Percentiles rank a stretch among this genome's conserved stretches.
phyloP scores from a whole-genome alignment of 805 yeast species.

The Nakazawaea pomicola region DNA sequence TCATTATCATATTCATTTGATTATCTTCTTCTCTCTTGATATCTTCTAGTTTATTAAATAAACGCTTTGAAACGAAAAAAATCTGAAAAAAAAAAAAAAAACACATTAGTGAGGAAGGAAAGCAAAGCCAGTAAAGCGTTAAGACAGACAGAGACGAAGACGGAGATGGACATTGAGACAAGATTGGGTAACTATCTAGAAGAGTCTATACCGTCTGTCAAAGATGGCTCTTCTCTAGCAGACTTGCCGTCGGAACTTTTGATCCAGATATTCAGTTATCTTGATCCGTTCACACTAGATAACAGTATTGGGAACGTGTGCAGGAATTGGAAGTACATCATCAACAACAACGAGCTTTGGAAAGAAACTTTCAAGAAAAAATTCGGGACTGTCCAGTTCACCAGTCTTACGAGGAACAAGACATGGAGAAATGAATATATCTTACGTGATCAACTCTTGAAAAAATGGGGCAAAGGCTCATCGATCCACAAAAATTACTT shows the following conservation, averaged over 20 bases:
- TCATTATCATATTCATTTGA: background rate
- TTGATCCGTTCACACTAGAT: constrained; percentile 40
- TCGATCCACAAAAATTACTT: constrained; percentile 20
- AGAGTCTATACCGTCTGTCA: background rate
- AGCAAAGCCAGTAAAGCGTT: background rate
- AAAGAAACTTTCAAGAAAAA: constrained; percentile 34
- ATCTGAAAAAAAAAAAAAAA: no score
- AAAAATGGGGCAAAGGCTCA: constrained; percentile 34
- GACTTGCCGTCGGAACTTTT: constrained; percentile 45
- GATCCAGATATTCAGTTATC: constrained; percentile 37
- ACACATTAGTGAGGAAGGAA: background rate
- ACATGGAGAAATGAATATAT: constrained; percentile 45
- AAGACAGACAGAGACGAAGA: background rate
- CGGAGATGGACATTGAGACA: no score
- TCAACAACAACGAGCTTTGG: constrained; percentile 45
- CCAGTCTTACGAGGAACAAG: constrained; percentile 38
- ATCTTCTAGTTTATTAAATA: no score
- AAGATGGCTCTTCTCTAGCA: constrained; percentile 7
- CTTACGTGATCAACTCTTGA: constrained; percentile 28
- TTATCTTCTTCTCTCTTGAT: no score
- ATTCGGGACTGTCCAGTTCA: constrained; percentile 35
- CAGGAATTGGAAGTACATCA: constrained; percentile 39
- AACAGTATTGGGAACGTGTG: constrained; percentile 38
- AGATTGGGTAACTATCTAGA: background rate
- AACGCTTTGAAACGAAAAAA: no score